phyloP scores from a whole-genome alignment of 108 stramenopile species.

The Cyclotella choctawhatcheeana region DNA sequence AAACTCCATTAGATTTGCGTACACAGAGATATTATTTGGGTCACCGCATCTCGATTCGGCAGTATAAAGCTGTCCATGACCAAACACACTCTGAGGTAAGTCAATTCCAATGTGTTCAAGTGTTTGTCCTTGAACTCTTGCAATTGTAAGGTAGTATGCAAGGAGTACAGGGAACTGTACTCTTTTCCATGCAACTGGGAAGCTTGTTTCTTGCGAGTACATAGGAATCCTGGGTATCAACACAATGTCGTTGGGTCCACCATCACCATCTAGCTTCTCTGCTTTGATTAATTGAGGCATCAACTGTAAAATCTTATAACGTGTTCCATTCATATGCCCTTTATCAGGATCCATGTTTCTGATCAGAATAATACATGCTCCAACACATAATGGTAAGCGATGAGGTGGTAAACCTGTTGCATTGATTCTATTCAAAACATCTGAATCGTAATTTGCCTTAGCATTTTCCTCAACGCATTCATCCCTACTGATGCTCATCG shows the following conservation, averaged over 20 bases:
- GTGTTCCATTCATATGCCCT: slow-evolving; percentile 5
- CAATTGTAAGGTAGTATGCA: not conserved
- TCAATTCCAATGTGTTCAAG: not conserved
- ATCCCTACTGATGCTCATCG: not conserved
- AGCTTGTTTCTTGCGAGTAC: not conserved
- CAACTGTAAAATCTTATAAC: not conserved
- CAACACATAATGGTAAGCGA: not conserved
- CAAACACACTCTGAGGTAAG: not conserved
- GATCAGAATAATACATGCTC: not conserved
- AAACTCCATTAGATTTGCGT: not conserved
- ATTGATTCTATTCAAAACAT: not conserved
- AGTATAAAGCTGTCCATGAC: slow-evolving; percentile 5
- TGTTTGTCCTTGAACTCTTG: slow-evolving; percentile 9
- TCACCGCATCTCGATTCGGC: not conserved
- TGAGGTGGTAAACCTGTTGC: slow-evolving; percentile 10
- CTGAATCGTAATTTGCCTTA: not conserved
- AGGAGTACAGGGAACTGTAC: not conserved
- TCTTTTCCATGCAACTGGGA: slow-evolving; percentile 3
- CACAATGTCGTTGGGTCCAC: not conserved
- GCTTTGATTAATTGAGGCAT: not conserved
- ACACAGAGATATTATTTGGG: not conserved
- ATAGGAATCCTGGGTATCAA: slow-evolving; percentile 2
- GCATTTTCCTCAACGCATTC: not conserved
- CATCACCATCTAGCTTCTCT: not conserved
- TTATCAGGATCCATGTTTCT: not conserved